Percentiles rank a stretch among this genome's conserved stretches.
These are phyloP conservation scores for Xylona heveae DNA, from an alignment of 495 filamentous ascomycete species.

Conservation along the genomic window DNA sequence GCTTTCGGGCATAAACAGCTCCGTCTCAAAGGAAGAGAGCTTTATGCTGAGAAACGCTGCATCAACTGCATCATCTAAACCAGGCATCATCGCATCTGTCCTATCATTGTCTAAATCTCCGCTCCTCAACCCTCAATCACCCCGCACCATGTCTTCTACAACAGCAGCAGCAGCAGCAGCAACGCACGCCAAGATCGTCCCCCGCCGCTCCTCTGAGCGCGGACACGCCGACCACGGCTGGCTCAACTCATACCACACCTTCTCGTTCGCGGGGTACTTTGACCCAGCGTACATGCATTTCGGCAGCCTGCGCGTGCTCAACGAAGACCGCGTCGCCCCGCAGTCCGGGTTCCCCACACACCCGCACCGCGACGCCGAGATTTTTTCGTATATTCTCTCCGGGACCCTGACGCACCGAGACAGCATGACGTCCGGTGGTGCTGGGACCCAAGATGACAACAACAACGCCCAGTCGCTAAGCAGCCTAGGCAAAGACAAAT, in stretches of 20 bases:
- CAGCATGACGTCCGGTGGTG: slow-evolving; percentile 39
- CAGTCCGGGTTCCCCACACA: slow-evolving; percentile 59
- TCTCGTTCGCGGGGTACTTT: slow-evolving; percentile 57
- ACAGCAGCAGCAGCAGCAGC: too few species aligned
- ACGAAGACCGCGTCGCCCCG: slow-evolving; percentile 57
- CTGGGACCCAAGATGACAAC: too few species aligned
- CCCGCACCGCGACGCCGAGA: slow-evolving; percentile 61
- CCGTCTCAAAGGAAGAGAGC: too few species aligned
- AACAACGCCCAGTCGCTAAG: slow-evolving; percentile 24
- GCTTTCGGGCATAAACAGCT: too few species aligned
- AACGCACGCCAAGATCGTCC: slow-evolving; percentile 36
- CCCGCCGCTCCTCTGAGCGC: slow-evolving; percentile 35
- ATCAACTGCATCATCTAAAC: too few species aligned
- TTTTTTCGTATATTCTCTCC: slow-evolving; percentile 61
- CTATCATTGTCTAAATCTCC: too few species aligned
- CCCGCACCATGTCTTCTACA: too few species aligned
- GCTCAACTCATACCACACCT: slow-evolving; percentile 71
- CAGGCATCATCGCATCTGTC: too few species aligned
- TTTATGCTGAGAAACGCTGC: too few species aligned
- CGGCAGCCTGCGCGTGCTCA: slow-evolving; percentile 55
- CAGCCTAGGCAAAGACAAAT: slow-evolving; percentile 32
- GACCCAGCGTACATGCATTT: slow-evolving; percentile 40
- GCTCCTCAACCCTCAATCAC: too few species aligned
- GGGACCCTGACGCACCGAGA: slow-evolving; percentile 71
- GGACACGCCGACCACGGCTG: slow-evolving; percentile 63